A percentile compares a stretch with the other conserved stretches of the same genome.
phyloP scores from a whole-genome alignment of 2,329 filamentous ascomycete species.

The Tolypocladium amazonense region DNA sequence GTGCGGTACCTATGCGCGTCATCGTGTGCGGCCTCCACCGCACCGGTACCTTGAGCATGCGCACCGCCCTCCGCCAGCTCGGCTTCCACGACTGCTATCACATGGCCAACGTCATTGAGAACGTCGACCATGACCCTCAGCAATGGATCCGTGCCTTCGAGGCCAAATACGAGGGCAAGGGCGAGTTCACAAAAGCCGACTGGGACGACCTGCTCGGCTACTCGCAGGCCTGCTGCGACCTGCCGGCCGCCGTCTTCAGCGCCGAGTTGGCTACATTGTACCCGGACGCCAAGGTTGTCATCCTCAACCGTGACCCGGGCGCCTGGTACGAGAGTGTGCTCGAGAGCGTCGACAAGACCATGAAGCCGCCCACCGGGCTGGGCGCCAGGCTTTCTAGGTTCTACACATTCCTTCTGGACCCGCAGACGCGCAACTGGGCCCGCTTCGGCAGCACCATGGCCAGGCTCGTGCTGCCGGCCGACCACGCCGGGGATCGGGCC shows the following conservation, averaged over 20 bases:
- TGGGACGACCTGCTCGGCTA: constrained; percentile 35
- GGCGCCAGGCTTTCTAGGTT: constrained; percentile 7
- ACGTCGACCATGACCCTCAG: constrained; percentile 11
- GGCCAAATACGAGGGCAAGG: constrained; percentile 19
- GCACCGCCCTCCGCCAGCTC: constrained; percentile 10
- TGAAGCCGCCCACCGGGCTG: constrained; percentile 4
- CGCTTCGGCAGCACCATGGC: constrained; percentile 16
- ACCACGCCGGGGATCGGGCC: constrained; percentile 22
- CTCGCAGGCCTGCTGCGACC: constrained; percentile 40
- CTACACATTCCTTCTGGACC: constrained; percentile 19
- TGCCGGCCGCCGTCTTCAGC: constrained; percentile 44
- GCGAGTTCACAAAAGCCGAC: constrained; percentile 23
- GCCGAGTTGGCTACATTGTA: constrained; percentile 22
- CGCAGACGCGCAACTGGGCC: constrained; percentile 10
- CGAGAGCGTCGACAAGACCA: constrained; percentile 10
- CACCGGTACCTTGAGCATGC: constrained; percentile 26
- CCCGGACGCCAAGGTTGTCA: constrained; percentile 26
- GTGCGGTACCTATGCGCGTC: constrained; percentile 27
- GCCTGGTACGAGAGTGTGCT: constrained; percentile 23
- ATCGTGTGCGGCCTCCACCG: constrained; percentile 28
- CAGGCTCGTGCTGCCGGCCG: constrained; percentile 13
- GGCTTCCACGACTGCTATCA: constrained; percentile 20
- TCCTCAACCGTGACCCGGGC: constrained; percentile 28
- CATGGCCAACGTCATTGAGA: constrained; percentile 11
- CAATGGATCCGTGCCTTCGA: constrained; percentile 21